phyloP scores from a whole-genome alignment of 164 flowering plant genomes.

The Stephania yunnanensis region DNA sequence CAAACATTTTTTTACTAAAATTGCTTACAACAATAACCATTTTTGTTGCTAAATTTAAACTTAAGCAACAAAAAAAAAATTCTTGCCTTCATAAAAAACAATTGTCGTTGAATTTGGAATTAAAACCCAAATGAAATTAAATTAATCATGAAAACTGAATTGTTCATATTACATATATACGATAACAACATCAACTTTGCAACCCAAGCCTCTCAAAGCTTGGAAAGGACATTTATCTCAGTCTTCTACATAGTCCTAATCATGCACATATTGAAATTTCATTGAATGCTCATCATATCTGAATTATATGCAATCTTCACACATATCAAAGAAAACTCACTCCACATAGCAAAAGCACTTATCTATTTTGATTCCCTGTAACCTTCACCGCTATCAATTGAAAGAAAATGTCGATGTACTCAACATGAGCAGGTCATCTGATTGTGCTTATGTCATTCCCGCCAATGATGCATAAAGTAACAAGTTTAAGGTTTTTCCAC shows the following conservation, averaged over 20 bases:
- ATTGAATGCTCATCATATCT: no score
- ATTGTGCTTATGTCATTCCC: constrained; percentile 25
- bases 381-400: constrained; percentile 20
- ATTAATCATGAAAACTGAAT: no score
- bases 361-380: constrained; percentile 17
- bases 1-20: no score
- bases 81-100: no score
- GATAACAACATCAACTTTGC: constrained; percentile 22
- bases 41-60: no score
- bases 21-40: no score
- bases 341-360: constrained; percentile 26
- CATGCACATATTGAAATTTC: not conserved
- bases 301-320: no score
- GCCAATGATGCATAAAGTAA: constrained; percentile 19
- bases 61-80: no score
- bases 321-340: constrained; percentile 8
- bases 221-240: constrained; percentile 29
- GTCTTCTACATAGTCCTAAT: constrained; percentile 30
- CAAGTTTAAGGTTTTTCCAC: constrained; percentile 28
- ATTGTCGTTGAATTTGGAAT: no score
- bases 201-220: constrained; percentile 28
- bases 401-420: constrained; percentile 18
- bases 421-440: constrained; percentile 32
- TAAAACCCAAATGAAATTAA: no score
- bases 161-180: no score